Evolutionary conservation across 148 eudicot species (phyloP), one percentile per base, ranked within the genome.

Genomic region (Cornus controversa): DNA sequence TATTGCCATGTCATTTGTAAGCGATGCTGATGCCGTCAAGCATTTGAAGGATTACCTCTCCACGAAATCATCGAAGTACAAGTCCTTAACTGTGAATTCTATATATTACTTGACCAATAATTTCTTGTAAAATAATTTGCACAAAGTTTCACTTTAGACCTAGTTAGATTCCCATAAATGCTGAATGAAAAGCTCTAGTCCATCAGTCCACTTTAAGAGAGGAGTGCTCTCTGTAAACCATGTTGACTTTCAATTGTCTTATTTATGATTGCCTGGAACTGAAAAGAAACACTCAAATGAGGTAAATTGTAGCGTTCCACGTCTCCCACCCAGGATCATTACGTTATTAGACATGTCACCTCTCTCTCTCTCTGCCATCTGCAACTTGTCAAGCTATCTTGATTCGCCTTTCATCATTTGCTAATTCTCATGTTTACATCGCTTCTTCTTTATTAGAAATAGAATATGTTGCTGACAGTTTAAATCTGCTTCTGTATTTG

Each of bases 1-100:
- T 31, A 82, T 87, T 57, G 90, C 90, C 65, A 42, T 87, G 82
- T 87, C 90, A 57, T 87, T 85, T 76, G 87, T 87, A 14, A 85
- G 80, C 18, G 85, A 87, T 54, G 87, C 84, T 20, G 82, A 82
- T 60, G 86, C 81, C 28, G 74, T 87, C 83, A 82, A 53, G 31
- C 83, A 87, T 57, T 80, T 87, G 62, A 87, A 80, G 84, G 71
- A 80, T 62, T 82, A 87, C 72, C 69, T 87, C 31, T 78, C 86
- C 63, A 78, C 72, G 50, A 82, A 76, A 82, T 66, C 86, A 79
- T 80, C 54, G 77, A 76, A 67, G 77, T 65, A 29, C 25, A 16
- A 64, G 10, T 24, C 15, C 53, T 10, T 0, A 37, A 36, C 57
- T 22, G 13, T 22, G 24, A 18, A 20, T 60, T 60, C 64, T 22